Evolutionary conservation across 441 rosid genomes (phyloP).

Genomic region (Biscutella laevigata): DNA sequence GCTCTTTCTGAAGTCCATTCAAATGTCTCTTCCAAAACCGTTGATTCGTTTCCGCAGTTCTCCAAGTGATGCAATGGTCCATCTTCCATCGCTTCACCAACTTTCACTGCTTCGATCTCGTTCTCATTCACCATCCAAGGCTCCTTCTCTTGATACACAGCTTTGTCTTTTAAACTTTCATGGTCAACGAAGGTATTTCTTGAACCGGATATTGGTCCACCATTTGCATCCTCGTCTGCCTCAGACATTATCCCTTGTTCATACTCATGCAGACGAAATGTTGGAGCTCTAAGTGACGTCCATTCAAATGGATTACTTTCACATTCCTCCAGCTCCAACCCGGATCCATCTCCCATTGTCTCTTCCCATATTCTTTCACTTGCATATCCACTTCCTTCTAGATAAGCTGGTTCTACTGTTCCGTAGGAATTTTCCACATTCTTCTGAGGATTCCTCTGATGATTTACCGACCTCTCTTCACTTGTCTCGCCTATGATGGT

Average conservation of each 20-base stretch:
- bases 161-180: constrained; percentile 2
- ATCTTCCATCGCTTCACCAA: neutral
- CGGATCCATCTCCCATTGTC: neutral
- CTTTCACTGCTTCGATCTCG: neutral
- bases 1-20: constrained; percentile 21
- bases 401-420: neutral
- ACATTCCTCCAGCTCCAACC: constrained; percentile 12
- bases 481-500: neutral
- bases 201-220: constrained; percentile 1
- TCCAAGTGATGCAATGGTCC: constrained; percentile 1
- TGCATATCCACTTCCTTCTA: neutral
- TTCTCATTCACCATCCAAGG: constrained; percentile 9
- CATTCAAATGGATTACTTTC: constrained; percentile 14
- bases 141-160: constrained; percentile 3
- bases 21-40: neutral
- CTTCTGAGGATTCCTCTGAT: constrained; percentile 8
- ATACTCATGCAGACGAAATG: constrained; percentile 8
- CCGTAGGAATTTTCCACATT: neutral
- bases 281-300: constrained; percentile 5
- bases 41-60: neutral
- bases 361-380: constrained; percentile 12
- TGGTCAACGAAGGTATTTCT: constrained; percentile 2
- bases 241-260: constrained; percentile 2
- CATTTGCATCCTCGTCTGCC: neutral
- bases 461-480: neutral